Conservation (phyloP, 768 basidiomycete genomes). For the Cystofilobasidium bisporidii region DNA sequence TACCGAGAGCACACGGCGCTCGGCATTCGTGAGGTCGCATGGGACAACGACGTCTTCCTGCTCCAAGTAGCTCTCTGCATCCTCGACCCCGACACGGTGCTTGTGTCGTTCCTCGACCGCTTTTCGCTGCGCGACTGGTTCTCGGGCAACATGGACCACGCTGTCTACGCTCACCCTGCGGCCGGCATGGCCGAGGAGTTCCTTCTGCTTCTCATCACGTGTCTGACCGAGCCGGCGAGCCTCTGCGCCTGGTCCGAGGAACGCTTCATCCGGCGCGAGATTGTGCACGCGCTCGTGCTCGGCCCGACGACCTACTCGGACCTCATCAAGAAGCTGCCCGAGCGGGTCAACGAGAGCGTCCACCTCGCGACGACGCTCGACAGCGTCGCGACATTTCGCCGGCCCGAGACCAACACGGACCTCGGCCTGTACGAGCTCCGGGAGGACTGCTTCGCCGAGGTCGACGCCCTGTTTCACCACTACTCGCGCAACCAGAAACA, state of each 20-base stretch:
- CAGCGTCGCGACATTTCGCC: slow-evolving; percentile 69
- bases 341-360: slow-evolving; percentile 73
- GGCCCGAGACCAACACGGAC: slow-evolving; percentile 65
- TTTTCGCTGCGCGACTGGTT: slow-evolving; percentile 77
- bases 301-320: slow-evolving; percentile 84
- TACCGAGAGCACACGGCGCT: slow-evolving; percentile 77
- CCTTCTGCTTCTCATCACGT: slow-evolving; percentile 73
- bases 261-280: slow-evolving; percentile 63
- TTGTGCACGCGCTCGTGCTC: slow-evolving; percentile 80
- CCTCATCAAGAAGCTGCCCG: slow-evolving; percentile 79
- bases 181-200: slow-evolving; percentile 86
- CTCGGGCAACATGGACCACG: slow-evolving; percentile 44
- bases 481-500: slow-evolving; percentile 89
- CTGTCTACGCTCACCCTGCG: slow-evolving; percentile 64
- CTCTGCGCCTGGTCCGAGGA: slow-evolving; percentile 59
- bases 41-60: slow-evolving; percentile 88
- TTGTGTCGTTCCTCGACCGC: slow-evolving; percentile 80
- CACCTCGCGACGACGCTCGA: slow-evolving; percentile 68
- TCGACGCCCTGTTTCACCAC: slow-evolving; percentile 93
- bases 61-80: slow-evolving; percentile 74
- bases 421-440: slow-evolving; percentile 80
- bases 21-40: slow-evolving; percentile 76
- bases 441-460: slow-evolving; percentile 69
- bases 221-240: slow-evolving; percentile 70
- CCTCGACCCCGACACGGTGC: slow-evolving; percentile 60